Evolutionary conservation across 176 grass and related monocot genomes (phyloP).

Genomic region (Dendrocalamus sinicus): DNA sequence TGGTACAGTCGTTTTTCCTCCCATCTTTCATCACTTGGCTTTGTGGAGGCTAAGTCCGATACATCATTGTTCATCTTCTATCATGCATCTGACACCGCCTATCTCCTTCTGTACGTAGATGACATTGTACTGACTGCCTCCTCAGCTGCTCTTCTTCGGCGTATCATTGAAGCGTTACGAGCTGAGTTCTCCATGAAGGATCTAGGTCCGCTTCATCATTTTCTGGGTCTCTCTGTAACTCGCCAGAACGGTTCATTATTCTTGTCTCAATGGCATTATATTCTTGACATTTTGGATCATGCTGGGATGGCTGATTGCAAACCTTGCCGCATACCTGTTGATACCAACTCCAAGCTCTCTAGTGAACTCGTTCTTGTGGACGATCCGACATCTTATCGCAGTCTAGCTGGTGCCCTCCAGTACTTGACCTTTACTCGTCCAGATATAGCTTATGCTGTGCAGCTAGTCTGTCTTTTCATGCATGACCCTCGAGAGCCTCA

Average conservation of each 20-base stretch:
- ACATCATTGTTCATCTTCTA: not conserved
- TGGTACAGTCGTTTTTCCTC: too few species aligned
- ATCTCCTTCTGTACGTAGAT: not conserved
- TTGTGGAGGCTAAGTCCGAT: not conserved
- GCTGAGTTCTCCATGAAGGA: not conserved
- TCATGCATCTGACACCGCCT: not conserved
- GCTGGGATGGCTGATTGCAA: conserved; percentile 43
- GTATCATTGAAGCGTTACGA: not conserved
- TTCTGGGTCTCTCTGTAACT: not conserved
- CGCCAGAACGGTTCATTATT: not conserved
- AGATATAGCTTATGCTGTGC: not conserved
- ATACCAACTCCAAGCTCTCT: not conserved
- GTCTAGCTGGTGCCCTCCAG: not conserved
- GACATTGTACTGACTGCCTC: not conserved
- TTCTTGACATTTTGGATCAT: not conserved
- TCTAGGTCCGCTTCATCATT: not conserved
- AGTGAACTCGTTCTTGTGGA: not conserved
- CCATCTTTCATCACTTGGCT: not conserved
- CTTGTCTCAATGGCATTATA: too few species aligned
- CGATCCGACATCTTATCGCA: not conserved
- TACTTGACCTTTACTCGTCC: too few species aligned
- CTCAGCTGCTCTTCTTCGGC: not conserved
- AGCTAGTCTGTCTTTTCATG: not conserved
- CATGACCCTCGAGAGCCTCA: not conserved
- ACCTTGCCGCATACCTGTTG: conserved; percentile 33